phyloP scores from a whole-genome alignment of 2,329 filamentous ascomycete genomes.

The Botryotinia calthae region DNA sequence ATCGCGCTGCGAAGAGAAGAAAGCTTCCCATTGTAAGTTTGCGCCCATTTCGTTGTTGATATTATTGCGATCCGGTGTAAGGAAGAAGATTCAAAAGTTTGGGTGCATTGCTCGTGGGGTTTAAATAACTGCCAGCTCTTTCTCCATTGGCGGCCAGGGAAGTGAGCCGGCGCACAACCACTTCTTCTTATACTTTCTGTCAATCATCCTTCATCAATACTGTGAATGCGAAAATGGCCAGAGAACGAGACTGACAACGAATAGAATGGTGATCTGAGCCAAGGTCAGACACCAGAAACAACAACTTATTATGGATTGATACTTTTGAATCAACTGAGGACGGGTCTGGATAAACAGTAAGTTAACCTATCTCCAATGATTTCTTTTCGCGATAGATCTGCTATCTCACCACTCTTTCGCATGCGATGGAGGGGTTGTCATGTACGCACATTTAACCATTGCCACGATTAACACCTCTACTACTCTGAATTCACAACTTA shows the following conservation, averaged over 20 bases:
- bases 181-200: conserved; percentile 3
- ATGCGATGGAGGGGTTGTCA: neutral
- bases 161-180: conserved; percentile 26
- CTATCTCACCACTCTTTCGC: neutral
- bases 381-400: conserved; percentile 2
- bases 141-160: conserved; percentile 31
- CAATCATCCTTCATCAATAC: conserved; percentile 1
- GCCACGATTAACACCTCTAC: neutral
- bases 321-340: conserved; percentile 72
- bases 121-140: conserved; percentile 21
- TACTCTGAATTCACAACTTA: neutral
- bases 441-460: neutral
- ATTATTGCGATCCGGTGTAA: conserved; percentile 20
- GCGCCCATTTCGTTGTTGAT: conserved; percentile 1
- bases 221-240: conserved; percentile 15
- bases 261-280: conserved; percentile 29
- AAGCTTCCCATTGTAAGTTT: conserved; percentile 54
- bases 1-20: conserved; percentile 56
- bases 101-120: conserved; percentile 15
- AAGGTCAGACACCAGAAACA: conserved; percentile 60
- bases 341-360: conserved; percentile 79
- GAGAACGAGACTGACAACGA: conserved; percentile 36
- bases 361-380: conserved; percentile 35
- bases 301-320: conserved; percentile 69
- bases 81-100: conserved; percentile 17